Percentiles rank a stretch among this genome's conserved stretches.
Evolutionary conservation across 2,329 filamentous ascomycete genomes (phyloP).

Genomic region (Cladosporium austrohemisphaericum): DNA sequence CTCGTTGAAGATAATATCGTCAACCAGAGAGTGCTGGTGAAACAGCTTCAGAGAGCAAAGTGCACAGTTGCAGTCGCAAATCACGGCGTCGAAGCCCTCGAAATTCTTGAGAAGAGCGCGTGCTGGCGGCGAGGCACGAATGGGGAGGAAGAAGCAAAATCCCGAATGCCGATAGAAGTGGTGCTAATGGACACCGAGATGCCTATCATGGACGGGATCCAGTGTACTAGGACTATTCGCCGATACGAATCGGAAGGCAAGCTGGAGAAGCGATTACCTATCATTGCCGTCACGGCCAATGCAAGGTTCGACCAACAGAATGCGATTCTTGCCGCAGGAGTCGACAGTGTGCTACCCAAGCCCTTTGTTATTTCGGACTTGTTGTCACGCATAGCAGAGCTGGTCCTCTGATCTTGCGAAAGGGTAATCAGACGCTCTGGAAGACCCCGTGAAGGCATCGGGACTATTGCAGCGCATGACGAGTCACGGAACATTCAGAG

Average conservation of each 20-base stretch:
- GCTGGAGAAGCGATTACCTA: conserved; percentile 63
- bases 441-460: too few relatives aligned
- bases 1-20: conserved; percentile 39
- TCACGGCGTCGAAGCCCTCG: conserved; percentile 37
- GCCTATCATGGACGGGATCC: conserved; percentile 76
- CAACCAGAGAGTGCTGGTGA: conserved; percentile 40
- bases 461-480: too few relatives aligned
- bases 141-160: not conserved
- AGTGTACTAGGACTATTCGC: conserved; percentile 64
- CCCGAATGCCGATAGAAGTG: conserved; percentile 31
- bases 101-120: conserved; percentile 30
- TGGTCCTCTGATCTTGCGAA: too few relatives aligned
- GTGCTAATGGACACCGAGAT: conserved; percentile 78
- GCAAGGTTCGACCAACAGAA: too few relatives aligned
- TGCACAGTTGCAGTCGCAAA: conserved; percentile 37
- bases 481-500: too few relatives aligned
- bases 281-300: conserved; percentile 75
- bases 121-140: conserved; percentile 16
- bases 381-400: too few relatives aligned
- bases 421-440: too few relatives aligned
- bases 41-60: conserved; percentile 37
- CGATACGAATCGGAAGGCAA: conserved; percentile 58
- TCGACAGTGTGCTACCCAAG: too few relatives aligned
- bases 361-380: too few relatives aligned
- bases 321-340: too few relatives aligned